Base-by-base conservation (phyloP, 805 yeast genomes). In the Zygosaccharomyces siamensis region DNA sequence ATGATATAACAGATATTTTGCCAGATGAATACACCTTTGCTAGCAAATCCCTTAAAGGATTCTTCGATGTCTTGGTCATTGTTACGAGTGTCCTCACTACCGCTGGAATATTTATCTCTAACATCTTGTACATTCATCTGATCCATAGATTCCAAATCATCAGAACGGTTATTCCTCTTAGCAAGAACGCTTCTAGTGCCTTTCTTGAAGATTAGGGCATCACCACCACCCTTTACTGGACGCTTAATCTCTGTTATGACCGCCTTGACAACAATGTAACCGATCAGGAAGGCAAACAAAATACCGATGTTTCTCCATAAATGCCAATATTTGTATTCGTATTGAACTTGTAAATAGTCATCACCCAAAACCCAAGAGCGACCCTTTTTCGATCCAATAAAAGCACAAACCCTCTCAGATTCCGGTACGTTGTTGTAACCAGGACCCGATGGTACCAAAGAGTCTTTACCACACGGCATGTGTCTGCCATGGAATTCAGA, bases 271-370 rank as follows among this genome's bases (percentile, higher is more conserved):
- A 44, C 47, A 20, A 59, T 20, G 33, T 59, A 61, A 23, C 61
- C 59, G 18, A 54, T 42, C 35, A 59, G 35, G 43, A 61, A 83
- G 2, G 77, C 87, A 60, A 81, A 62, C 50, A 78, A 50, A 50
- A 84, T 78, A 60, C 89, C 96, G 49, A 84, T 74, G 64, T 88
- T 85, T 71, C 95, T 80, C 96, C 96, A 88, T 43, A 77, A 74
- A 65, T 88, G 87, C 18, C 66, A 53, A 58, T 74, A 79, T 18
- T 61, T 61, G 70, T 83, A 88, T 37, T 66, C 61, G 65, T 66
- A 87, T 7, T 80, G 63, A 3, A 57, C 58, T 4, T 53, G 52
- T 48, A 87, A 54, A 59, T 84, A 87, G 31, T 63, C 66, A 54
- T 81, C 79, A 56, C 95, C 96, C 28, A 64, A 58, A 41, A 87